These are phyloP conservation scores for Cercophora newfieldiana DNA, from an alignment of 495 filamentous ascomycete genomes.

Conservation along the genomic window DNA sequence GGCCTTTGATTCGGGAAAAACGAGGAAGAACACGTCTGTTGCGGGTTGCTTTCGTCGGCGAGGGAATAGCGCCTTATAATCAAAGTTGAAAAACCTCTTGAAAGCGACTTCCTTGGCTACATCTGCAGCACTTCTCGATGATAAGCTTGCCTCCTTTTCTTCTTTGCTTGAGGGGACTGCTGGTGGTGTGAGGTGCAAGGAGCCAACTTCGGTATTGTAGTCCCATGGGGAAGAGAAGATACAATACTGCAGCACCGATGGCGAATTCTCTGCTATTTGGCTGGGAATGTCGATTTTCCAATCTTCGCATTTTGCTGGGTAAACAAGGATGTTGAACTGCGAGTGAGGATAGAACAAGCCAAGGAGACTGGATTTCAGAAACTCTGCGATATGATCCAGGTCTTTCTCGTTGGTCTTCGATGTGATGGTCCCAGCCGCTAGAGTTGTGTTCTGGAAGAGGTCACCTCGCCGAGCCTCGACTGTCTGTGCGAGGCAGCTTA, in stretches of 20 bases:
- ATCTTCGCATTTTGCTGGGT: conserved; percentile 40
- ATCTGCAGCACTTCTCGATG: too few species aligned
- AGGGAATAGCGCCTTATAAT: conserved; percentile 31
- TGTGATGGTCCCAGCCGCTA: conserved; percentile 25
- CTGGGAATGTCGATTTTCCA: conserved; percentile 34
- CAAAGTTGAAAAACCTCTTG: conserved; percentile 29
- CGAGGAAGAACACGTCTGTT: conserved; percentile 33
- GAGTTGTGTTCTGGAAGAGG: background rate
- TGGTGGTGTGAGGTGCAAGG: background rate
- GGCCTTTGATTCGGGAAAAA: conserved; percentile 25
- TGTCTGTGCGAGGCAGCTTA: background rate
- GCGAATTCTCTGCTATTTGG: conserved; percentile 22
- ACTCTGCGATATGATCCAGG: conserved; percentile 32
- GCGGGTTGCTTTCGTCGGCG: background rate
- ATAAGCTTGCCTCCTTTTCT: too few species aligned
- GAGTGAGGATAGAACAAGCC: conserved; percentile 34
- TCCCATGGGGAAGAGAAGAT: conserved; percentile 34
- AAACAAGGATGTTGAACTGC: conserved; percentile 42
- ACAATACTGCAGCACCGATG: conserved; percentile 35
- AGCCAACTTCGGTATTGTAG: conserved; percentile 24
- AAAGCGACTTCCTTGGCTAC: conserved; percentile 21
- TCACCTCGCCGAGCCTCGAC: conserved; percentile 1
- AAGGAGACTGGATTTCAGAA: conserved; percentile 32
- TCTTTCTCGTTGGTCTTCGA: conserved; percentile 18
- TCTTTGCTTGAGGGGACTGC: background rate